These are phyloP conservation scores for Pachyrhizus erosus DNA, from an alignment of 306 rosid genomes.

Conservation along the genomic window DNA sequence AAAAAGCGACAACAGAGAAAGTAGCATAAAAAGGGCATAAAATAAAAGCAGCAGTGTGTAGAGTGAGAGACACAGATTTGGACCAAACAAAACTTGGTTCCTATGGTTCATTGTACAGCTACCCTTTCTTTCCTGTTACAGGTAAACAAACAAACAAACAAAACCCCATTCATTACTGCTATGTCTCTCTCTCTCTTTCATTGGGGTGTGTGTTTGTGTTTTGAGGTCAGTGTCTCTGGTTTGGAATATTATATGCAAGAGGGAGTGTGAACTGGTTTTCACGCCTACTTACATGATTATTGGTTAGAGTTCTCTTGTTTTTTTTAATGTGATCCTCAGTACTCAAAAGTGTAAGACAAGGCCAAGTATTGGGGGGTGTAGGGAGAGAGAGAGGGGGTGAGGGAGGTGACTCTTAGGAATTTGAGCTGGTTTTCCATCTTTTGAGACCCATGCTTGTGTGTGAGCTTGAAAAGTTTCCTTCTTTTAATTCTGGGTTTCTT, in stretches of 20 bases:
- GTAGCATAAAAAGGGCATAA: constrained; percentile 34
- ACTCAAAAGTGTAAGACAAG: constrained; percentile 40
- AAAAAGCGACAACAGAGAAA: constrained; percentile 31
- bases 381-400: constrained; percentile 24
- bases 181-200: constrained; percentile 26
- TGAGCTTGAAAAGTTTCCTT: constrained; percentile 50
- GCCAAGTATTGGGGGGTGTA: constrained; percentile 43
- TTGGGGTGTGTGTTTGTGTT: constrained; percentile 53
- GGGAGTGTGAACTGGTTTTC: constrained; percentile 60
- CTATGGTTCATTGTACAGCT: constrained; percentile 52
- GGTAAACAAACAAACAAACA: constrained; percentile 45
- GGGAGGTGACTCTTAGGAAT: constrained; percentile 55
- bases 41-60: neutral
- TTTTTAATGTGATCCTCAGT: constrained; percentile 54
- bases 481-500: constrained; percentile 56
- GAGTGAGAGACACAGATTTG: constrained; percentile 40
- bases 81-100: constrained; percentile 41
- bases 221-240: constrained; percentile 50
- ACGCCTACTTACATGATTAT: constrained; percentile 67
- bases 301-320: constrained; percentile 45
- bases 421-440: constrained; percentile 75
- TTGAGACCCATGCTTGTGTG: constrained; percentile 83
- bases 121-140: constrained; percentile 41
- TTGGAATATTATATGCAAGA: constrained; percentile 53
- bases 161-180: constrained; percentile 18